Percentiles rank a stretch among this genome's conserved stretches.
These are phyloP conservation scores for Hyphodiscus sp. DNA, from an alignment of 2,329 filamentous ascomycete species.

Conservation along the genomic window DNA sequence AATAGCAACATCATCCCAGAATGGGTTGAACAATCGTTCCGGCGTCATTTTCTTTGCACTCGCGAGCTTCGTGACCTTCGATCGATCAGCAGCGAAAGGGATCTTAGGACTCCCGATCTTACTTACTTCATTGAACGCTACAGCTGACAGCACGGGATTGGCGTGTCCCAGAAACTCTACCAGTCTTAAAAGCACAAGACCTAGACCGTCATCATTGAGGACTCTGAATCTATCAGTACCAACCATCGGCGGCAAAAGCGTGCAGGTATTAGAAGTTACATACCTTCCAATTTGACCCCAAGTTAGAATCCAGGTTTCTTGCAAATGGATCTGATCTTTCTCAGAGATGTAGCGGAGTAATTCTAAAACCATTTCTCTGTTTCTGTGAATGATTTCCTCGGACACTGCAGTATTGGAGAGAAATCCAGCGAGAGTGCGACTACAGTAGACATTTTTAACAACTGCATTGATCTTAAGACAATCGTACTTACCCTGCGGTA, in stretches of 20 bases:
- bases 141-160: slow-evolving; percentile 71
- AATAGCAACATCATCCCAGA: slow-evolving; percentile 81
- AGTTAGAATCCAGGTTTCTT: slow-evolving; percentile 79
- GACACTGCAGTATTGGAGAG: slow-evolving; percentile 44
- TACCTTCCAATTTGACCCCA: slow-evolving; percentile 78
- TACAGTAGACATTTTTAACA: slow-evolving; percentile 29
- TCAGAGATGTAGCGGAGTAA: slow-evolving; percentile 68
- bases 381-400: slow-evolving; percentile 43
- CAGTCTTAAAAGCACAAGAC: slow-evolving; percentile 75
- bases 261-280: slow-evolving; percentile 16
- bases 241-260: neutral
- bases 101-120: neutral
- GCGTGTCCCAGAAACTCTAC: slow-evolving; percentile 81
- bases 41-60: slow-evolving; percentile 55
- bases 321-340: slow-evolving; percentile 57
- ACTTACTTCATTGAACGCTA: slow-evolving; percentile 77
- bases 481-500: slow-evolving; percentile 54
- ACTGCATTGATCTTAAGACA: neutral
- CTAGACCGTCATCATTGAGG: slow-evolving; percentile 75
- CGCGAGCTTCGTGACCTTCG: slow-evolving; percentile 64
- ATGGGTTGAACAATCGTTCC: slow-evolving; percentile 70
- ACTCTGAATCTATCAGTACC: slow-evolving; percentile 38
- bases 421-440: slow-evolving; percentile 60
- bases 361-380: slow-evolving; percentile 64
- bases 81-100: neutral